Percentiles rank a stretch among this genome's conserved stretches.
Evolutionary conservation across 2,329 filamentous ascomycete species (phyloP).

Genomic region (Epichloe hybrida): DNA sequence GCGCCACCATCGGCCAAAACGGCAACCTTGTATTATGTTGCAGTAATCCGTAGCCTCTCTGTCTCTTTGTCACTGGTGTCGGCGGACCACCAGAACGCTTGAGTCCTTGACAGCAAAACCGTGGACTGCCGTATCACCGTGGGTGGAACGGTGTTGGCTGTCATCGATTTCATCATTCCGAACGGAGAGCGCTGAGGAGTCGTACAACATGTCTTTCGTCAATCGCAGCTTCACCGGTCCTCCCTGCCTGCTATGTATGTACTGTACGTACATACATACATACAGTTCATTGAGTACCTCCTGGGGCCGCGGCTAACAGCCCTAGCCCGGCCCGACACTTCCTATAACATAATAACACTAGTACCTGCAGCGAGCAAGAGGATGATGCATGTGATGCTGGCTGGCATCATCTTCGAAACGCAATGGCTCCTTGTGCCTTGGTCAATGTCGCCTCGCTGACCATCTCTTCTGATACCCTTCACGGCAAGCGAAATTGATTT

Average conservation of each 20-base stretch:
- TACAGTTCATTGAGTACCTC: too few species aligned
- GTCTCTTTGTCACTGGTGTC: not conserved
- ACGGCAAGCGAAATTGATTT: not conserved
- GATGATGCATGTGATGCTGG: too few species aligned
- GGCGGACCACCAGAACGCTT: not conserved
- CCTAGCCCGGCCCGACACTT: not conserved
- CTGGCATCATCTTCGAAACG: too few species aligned
- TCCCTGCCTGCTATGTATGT: not conserved
- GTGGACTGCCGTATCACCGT: not conserved
- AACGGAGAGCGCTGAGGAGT: not conserved
- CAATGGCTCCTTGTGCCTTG: too few species aligned
- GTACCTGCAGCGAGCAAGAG: not conserved
- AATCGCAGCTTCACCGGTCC: not conserved
- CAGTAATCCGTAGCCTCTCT: not conserved
- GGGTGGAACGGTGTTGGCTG: not conserved
- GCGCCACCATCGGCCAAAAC: slow-evolving; percentile 4
- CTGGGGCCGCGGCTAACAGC: not conserved
- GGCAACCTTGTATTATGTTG: not conserved
- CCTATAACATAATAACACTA: not conserved
- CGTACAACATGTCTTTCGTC: not conserved
- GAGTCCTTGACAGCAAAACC: not conserved
- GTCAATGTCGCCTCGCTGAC: too few species aligned
- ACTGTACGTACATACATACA: too few species aligned
- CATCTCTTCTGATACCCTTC: not conserved
- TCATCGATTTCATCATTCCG: not conserved